These are phyloP conservation scores for Annona cherimola DNA, from an alignment of 164 flowering plant species.

Conservation along the genomic window DNA sequence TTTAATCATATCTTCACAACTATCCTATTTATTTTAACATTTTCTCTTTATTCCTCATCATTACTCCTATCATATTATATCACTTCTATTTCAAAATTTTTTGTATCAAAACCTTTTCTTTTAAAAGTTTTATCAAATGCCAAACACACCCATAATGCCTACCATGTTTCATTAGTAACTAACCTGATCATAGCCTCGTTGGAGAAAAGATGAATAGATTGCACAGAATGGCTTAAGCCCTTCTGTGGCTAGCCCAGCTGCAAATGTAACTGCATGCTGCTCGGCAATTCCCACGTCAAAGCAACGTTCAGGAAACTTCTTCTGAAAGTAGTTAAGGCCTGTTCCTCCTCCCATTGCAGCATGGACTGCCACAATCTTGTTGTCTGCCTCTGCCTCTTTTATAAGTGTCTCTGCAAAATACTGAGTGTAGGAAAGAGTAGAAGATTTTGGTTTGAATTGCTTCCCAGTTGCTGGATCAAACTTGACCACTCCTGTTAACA, in stretches of 20 bases:
- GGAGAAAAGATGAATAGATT: conserved; percentile 86
- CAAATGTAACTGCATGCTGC: conserved; percentile 96
- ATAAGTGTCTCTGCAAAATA: conserved; percentile 85
- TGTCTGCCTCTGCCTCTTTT: conserved; percentile 72
- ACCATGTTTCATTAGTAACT: not conserved
- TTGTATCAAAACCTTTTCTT: no score
- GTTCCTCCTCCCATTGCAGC: conserved; percentile 99
- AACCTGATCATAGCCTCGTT: conserved; percentile 93
- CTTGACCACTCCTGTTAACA: conserved; percentile 69
- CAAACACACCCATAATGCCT: no score
- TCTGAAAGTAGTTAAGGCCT: conserved; percentile 83
- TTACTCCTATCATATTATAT: no score
- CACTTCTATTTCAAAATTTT: no score
- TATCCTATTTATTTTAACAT: no score
- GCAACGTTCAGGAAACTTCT: conserved; percentile 77
- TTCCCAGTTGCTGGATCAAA: conserved; percentile 74
- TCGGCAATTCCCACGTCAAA: conserved; percentile 97
- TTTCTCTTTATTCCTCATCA: no score
- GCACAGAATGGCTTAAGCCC: conserved; percentile 97
- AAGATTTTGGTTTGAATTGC: conserved; percentile 61
- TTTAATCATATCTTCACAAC: no score
- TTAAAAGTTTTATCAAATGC: no score
- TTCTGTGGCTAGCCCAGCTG: conserved; percentile 90
- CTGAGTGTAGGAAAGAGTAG: conserved; percentile 70
- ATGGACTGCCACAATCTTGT: conserved; percentile 79